Percentiles rank a stretch among this genome's conserved stretches.
phyloP scores from a whole-genome alignment of 192 early-diverging fungal genomes.

The Helicostylum pulchrum region DNA sequence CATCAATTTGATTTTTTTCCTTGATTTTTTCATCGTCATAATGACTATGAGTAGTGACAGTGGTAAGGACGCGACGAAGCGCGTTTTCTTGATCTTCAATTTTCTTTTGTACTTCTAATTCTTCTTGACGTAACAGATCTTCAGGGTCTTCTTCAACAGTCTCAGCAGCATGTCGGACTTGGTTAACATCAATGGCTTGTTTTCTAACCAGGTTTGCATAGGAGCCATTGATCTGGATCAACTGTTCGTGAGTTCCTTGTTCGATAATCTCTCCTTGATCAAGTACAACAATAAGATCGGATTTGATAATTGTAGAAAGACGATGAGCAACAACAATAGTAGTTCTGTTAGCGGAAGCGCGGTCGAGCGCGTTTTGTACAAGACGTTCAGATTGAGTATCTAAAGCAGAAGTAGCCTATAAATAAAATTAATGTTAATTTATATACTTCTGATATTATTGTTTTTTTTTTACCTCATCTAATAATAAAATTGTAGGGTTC shows the following conservation, averaged over 20 bases:
- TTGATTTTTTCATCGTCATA: too few species aligned
- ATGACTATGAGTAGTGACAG: background rate
- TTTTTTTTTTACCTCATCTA: constrained; percentile 58
- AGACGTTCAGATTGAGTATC: constrained; percentile 75
- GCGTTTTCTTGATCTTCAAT: background rate
- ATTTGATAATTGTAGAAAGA: constrained; percentile 85
- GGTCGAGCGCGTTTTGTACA: constrained; percentile 80
- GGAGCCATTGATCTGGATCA: constrained; percentile 56
- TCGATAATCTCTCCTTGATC: constrained; percentile 65
- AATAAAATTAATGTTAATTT: background rate
- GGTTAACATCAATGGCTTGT: constrained; percentile 49
- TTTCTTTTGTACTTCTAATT: background rate
- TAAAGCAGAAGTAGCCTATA: constrained; percentile 71
- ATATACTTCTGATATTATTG: too few species aligned
- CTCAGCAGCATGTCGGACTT: background rate
- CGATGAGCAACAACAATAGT: constrained; percentile 90
- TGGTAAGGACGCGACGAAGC: background rate
- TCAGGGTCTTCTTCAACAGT: background rate
- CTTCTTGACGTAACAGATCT: constrained; percentile 10
- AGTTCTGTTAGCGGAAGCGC: constrained; percentile 67
- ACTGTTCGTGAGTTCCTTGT: constrained; percentile 73
- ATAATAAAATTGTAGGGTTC: constrained; percentile 75
- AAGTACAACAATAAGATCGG: constrained; percentile 83
- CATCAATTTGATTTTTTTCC: constrained; percentile 12
- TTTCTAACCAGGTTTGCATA: constrained; percentile 63